Evolutionary conservation across 2,329 filamentous ascomycete species (phyloP).

Genomic region (Delphinella strobiligena): DNA sequence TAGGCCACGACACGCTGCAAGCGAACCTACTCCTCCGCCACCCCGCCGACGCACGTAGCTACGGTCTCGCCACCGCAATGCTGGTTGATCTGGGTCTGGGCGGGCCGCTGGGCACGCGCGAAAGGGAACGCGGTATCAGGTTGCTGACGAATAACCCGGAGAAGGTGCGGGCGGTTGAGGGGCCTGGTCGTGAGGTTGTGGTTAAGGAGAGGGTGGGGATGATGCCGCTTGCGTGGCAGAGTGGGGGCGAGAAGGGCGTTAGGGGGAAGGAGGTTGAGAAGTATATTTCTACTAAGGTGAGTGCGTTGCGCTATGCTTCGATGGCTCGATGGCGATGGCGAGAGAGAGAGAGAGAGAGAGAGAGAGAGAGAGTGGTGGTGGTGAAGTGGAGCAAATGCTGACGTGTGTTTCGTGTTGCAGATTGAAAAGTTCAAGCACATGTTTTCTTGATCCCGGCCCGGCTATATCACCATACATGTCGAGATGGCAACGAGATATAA

Average conservation of each 20-base stretch:
- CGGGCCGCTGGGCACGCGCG: slow-evolving; percentile 16
- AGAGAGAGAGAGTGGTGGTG: neutral
- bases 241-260: slow-evolving; percentile 65
- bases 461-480: no score
- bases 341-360: neutral
- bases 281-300: slow-evolving; percentile 87
- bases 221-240: slow-evolving; percentile 88
- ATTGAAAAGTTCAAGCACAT: slow-evolving; percentile 44
- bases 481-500: no score
- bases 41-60: slow-evolving; percentile 87
- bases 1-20: slow-evolving; percentile 95
- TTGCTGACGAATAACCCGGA: slow-evolving; percentile 95
- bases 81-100: slow-evolving; percentile 68
- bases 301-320: slow-evolving; percentile 24
- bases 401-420: slow-evolving; percentile 15
- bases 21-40: slow-evolving; percentile 85
- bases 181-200: slow-evolving; percentile 73
- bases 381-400: slow-evolving; percentile 7
- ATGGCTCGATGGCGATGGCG: neutral
- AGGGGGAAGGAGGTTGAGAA: slow-evolving; percentile 81
- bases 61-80: slow-evolving; percentile 94
- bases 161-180: slow-evolving; percentile 89
- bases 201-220: slow-evolving; percentile 88
- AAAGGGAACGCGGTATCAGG: slow-evolving; percentile 53
- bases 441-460: no score